Evolutionary conservation across 2,329 filamentous ascomycete genomes (phyloP).

Genomic region (Xylaria sp.): DNA sequence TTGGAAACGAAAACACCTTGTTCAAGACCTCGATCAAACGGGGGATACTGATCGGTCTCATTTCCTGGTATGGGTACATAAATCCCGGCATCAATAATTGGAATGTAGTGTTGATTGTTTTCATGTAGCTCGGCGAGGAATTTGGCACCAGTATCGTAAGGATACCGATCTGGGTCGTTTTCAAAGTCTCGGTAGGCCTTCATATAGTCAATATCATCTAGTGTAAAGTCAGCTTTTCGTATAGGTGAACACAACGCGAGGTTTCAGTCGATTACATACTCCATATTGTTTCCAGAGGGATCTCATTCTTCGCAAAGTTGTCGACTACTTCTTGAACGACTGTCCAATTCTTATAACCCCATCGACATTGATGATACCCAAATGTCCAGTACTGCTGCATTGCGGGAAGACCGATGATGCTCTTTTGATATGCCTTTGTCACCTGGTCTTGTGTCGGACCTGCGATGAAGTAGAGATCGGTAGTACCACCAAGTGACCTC

Average conservation of each 20-base stretch:
- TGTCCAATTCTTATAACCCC: slow-evolving; percentile 79
- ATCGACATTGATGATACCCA: slow-evolving; percentile 83
- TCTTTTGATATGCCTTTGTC: slow-evolving; percentile 71
- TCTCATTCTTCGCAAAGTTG: slow-evolving; percentile 67
- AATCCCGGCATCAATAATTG: slow-evolving; percentile 75
- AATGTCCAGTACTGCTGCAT: slow-evolving; percentile 85
- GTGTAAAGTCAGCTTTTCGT: slow-evolving; percentile 48
- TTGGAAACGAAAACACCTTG: slow-evolving; percentile 61
- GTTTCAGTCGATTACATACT: slow-evolving; percentile 36
- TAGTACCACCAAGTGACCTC: slow-evolving; percentile 74
- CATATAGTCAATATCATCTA: slow-evolving; percentile 76
- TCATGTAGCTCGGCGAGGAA: slow-evolving; percentile 67
- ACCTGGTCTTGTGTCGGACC: slow-evolving; percentile 73
- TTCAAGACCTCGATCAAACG: slow-evolving; percentile 66
- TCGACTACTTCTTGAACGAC: slow-evolving; percentile 69
- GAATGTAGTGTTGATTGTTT: slow-evolving; percentile 70
- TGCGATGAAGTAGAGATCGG: slow-evolving; percentile 81
- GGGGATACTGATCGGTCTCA: slow-evolving; percentile 64
- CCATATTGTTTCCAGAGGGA: slow-evolving; percentile 78
- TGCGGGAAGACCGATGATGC: slow-evolving; percentile 71
- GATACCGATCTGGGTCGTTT: slow-evolving; percentile 62
- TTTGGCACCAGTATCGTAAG: slow-evolving; percentile 61
- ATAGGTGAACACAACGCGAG: slow-evolving; percentile 35
- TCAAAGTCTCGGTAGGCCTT: slow-evolving; percentile 66
- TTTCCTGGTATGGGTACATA: slow-evolving; percentile 77